Evolutionary conservation across 208 protist genomes (phyloP), one percentile per base, ranked within the genome.

Genomic region (Crithidia fasciculata): DNA sequence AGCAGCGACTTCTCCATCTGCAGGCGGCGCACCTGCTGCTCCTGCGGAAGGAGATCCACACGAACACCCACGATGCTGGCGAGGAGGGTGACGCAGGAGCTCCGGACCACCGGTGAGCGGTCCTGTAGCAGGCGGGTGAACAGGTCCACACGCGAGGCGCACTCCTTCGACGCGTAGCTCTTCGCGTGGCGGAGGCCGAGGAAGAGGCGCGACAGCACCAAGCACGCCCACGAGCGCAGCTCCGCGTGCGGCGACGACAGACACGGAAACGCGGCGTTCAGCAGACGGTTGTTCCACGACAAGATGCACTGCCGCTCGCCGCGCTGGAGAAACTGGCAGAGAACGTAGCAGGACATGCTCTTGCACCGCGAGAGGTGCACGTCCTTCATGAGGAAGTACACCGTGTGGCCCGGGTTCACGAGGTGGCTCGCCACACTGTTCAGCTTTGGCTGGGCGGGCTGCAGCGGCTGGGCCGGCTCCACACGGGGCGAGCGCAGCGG

Each of bases 281-380:
- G 81, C 6, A 96, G 83, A 19, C 80, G 74, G 76, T 89, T 85
- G 74, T 96, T 95, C 90, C 92, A 96, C 71, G 83, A 92, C 16
- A 81, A 56, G 28, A 94, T 69, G 80, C 82, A 92, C 78, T 90
- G 81, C 47, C 69, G 64, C 80, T 90, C 84, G 7, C 86, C 92
- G 40, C 86, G 78, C 69, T 81, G 76, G 71, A 89, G 78, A 55
- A 92, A 83, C 66, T 95, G 87, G 75, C 87, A 94, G 18, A 99
- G 86, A 2, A 99, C 89, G 81, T 98, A 99, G 69, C 94, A 98
- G 8, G 94, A 76, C 87, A 98, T 97, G 43, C 87, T 84, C 81
- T 95, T 96, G 69, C 88, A 94, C 5, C 96, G 72, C 55, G 76
- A 69, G 69, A 97, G 68, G 74, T 84, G 61, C 59, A 91, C 59